Conservation (phyloP, 768 basidiomycete genomes). For the Rhodotorula graminis region DNA sequence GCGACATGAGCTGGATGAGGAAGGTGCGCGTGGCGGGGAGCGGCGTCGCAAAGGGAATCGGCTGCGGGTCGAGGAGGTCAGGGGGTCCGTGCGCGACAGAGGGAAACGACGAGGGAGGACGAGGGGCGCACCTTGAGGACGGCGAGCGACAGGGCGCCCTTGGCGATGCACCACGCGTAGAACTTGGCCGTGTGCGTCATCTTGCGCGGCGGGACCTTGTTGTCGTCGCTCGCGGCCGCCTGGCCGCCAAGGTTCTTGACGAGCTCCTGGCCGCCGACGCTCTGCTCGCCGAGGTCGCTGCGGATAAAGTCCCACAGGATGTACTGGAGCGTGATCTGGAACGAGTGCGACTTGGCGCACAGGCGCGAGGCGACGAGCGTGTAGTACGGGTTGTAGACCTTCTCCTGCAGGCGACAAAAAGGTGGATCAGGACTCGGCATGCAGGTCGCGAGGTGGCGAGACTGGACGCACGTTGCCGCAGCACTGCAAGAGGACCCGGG, state of each 20-base stretch:
- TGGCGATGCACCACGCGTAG: constrained; percentile 90
- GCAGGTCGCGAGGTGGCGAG: not conserved
- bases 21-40: constrained; percentile 63
- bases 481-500: constrained; percentile 88
- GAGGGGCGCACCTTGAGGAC: constrained; percentile 68
- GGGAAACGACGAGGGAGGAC: not conserved
- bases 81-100: too few relatives aligned
- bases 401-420: constrained; percentile 58
- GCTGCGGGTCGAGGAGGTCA: constrained; percentile 52
- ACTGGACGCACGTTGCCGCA: constrained; percentile 68
- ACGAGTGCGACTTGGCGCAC: constrained; percentile 55
- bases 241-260: constrained; percentile 55
- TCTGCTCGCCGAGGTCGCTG: constrained; percentile 70
- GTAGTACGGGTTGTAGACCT: constrained; percentile 91
- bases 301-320: constrained; percentile 95
- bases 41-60: constrained; percentile 75
- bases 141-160: constrained; percentile 66
- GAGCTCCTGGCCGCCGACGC: constrained; percentile 72
- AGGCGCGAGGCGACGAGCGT: constrained; percentile 80
- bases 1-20: constrained; percentile 63
- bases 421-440: not conserved
- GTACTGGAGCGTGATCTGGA: constrained; percentile 89
- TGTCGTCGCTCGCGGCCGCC: constrained; percentile 46
- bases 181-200: constrained; percentile 71
- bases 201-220: constrained; percentile 53